These are phyloP conservation scores for Boletus eberwhitei DNA, from an alignment of 768 basidiomycete species.

Conservation along the genomic window DNA sequence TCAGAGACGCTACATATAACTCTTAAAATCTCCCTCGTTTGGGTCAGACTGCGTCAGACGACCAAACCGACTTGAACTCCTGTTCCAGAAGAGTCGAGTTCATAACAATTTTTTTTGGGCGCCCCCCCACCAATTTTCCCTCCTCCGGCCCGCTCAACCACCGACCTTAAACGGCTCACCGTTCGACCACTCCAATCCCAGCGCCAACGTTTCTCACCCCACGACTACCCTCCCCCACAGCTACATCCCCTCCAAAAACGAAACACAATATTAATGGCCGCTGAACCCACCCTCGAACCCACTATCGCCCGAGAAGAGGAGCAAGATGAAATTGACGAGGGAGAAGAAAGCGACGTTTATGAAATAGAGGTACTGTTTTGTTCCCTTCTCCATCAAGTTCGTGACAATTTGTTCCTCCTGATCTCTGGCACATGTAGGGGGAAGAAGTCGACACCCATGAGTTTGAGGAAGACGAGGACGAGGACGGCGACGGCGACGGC, in stretches of 20 bases:
- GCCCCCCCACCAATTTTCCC: background rate
- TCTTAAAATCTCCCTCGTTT: background rate
- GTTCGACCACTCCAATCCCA: background rate
- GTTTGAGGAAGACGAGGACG: slow-evolving; percentile 11
- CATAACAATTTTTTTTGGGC: background rate
- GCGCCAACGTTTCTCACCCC: slow-evolving; percentile 7
- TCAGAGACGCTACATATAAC: slow-evolving; percentile 5
- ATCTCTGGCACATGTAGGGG: slow-evolving; percentile 6
- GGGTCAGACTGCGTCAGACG: slow-evolving; percentile 3
- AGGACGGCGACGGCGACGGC: slow-evolving; percentile 13
- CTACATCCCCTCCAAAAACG: background rate
- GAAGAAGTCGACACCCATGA: slow-evolving; percentile 10
- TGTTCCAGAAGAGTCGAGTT: background rate
- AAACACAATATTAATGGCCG: slow-evolving; percentile 21
- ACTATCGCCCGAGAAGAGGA: background rate
- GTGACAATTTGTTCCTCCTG: background rate
- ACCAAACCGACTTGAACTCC: background rate
- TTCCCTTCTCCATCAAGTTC: background rate
- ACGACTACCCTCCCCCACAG: background rate
- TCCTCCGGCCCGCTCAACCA: slow-evolving; percentile 11
- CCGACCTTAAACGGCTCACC: slow-evolving; percentile 9
- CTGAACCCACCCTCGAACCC: slow-evolving; percentile 19
- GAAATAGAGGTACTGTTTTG: slow-evolving; percentile 20
- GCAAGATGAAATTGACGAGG: slow-evolving; percentile 11
- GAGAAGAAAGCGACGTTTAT: slow-evolving; percentile 30